Evolutionary conservation across 176 grass and related monocot genomes (phyloP).

Genomic region (Phragmites australis): DNA sequence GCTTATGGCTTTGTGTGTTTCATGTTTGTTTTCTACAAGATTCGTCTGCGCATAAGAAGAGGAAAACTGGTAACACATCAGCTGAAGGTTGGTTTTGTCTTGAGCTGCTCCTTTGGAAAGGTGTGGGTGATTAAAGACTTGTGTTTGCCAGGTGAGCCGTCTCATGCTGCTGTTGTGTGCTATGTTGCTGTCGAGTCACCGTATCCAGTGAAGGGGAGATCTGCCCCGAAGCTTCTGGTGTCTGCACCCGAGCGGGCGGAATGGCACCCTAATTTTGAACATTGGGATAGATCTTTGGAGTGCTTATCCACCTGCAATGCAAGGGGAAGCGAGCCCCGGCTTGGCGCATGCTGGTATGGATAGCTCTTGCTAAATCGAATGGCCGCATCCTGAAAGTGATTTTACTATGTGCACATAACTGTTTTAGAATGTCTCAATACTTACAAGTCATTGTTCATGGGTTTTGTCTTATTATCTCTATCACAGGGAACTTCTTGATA

Average conservation of each 20-base stretch:
- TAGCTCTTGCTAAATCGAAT: neutral
- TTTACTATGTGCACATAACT: neutral
- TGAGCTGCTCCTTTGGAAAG: neutral
- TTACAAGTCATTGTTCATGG: neutral
- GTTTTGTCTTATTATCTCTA: neutral
- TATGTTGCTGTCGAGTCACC: constrained; percentile 48
- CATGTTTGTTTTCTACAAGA: constrained; percentile 52
- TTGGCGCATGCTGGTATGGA: constrained; percentile 41
- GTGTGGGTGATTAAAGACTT: neutral
- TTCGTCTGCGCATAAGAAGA: constrained; percentile 71
- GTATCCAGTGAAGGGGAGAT: constrained; percentile 53
- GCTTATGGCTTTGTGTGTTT: constrained; percentile 40
- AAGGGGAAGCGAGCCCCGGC: constrained; percentile 44
- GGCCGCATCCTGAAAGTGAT: neutral
- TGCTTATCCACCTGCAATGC: constrained; percentile 48
- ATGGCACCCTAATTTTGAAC: constrained; percentile 65
- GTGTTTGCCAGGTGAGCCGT: constrained; percentile 56
- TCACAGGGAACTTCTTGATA: too few species aligned
- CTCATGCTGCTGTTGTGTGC: constrained; percentile 46
- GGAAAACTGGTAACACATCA: constrained; percentile 62
- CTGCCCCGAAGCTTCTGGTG: constrained; percentile 89
- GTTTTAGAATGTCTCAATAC: constrained; percentile 1
- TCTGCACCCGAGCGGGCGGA: constrained; percentile 81
- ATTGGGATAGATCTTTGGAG: constrained; percentile 91
- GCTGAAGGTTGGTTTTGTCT: constrained; percentile 52